Evolutionary conservation across 768 basidiomycete genomes (phyloP).

Genomic region (Leccinum incarnatum): DNA sequence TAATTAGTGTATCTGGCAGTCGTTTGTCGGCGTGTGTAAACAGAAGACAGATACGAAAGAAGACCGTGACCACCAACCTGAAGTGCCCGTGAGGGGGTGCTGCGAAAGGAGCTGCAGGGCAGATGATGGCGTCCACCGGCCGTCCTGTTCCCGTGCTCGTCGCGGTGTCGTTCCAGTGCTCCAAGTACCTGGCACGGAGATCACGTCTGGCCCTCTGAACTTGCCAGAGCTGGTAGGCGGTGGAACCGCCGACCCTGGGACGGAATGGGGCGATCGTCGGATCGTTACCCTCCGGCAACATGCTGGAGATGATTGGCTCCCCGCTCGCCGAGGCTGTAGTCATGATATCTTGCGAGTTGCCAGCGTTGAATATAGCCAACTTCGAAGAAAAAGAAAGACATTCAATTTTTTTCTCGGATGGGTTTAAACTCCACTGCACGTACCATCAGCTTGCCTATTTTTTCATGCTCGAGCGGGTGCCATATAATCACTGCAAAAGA

Average conservation of each 20-base stretch:
- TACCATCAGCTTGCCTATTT: slow-evolving; percentile 44
- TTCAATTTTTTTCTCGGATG: not conserved
- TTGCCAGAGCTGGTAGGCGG: slow-evolving; percentile 71
- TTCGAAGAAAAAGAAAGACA: slow-evolving; percentile 18
- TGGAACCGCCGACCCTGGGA: slow-evolving; percentile 29
- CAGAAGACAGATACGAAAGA: not conserved
- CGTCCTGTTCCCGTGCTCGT: slow-evolving; percentile 60
- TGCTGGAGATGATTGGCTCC: slow-evolving; percentile 54
- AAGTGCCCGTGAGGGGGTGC: slow-evolving; percentile 64
- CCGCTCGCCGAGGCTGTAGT: slow-evolving; percentile 38
- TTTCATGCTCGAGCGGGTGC: slow-evolving; percentile 52
- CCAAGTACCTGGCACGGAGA: slow-evolving; percentile 55
- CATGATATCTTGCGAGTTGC: slow-evolving; percentile 45
- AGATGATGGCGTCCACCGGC: slow-evolving; percentile 73
- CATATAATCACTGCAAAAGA: slow-evolving; percentile 61
- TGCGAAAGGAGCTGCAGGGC: slow-evolving; percentile 56
- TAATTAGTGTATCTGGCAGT: slow-evolving; percentile 44
- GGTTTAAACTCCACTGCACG: slow-evolving; percentile 18
- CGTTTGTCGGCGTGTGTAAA: not conserved
- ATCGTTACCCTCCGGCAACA: slow-evolving; percentile 36
- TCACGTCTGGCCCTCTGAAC: slow-evolving; percentile 46
- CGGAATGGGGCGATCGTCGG: slow-evolving; percentile 24
- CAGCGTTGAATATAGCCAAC: slow-evolving; percentile 46
- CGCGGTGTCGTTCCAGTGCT: slow-evolving; percentile 58
- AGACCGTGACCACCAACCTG: slow-evolving; percentile 35